Evolutionary conservation across 345 rosid species (phyloP).

Genomic region (Arabidopsis suecica): DNA sequence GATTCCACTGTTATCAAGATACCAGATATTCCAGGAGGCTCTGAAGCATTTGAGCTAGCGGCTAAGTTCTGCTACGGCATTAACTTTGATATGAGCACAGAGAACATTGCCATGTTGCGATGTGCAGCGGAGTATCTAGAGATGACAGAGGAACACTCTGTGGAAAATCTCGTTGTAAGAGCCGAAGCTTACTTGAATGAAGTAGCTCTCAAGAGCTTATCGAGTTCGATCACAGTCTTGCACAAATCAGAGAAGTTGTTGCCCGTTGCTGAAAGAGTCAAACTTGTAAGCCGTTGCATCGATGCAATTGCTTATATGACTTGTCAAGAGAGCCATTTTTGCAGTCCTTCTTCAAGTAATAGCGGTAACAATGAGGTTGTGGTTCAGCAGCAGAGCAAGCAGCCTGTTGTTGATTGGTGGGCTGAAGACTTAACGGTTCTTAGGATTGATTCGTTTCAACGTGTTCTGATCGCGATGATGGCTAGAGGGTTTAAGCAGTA

Average conservation of each 20-base stretch:
- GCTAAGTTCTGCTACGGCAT: constrained; percentile 95
- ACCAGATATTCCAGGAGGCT: constrained; percentile 71
- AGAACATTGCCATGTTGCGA: constrained; percentile 78
- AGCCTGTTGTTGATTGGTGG: constrained; percentile 87
- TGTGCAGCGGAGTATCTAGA: constrained; percentile 88
- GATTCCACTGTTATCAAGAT: constrained; percentile 60
- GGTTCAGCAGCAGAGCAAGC: constrained; percentile 48
- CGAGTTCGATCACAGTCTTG: constrained; percentile 71
- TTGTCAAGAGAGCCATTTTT: constrained; percentile 76
- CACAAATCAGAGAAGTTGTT: constrained; percentile 59
- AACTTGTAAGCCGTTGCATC: constrained; percentile 73
- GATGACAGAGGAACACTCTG: constrained; percentile 83
- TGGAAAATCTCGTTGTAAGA: constrained; percentile 73
- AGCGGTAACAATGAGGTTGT: constrained; percentile 47
- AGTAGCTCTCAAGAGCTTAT: constrained; percentile 73
- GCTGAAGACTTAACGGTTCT: constrained; percentile 85
- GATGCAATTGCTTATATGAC: constrained; percentile 78
- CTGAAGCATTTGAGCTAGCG: constrained; percentile 82
- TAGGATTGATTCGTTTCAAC: constrained; percentile 79
- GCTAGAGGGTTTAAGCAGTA: constrained; percentile 85
- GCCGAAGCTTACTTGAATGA: constrained; percentile 79
- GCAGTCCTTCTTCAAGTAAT: constrained; percentile 50
- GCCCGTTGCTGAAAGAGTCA: constrained; percentile 78
- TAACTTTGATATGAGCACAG: constrained; percentile 77
- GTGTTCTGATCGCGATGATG: constrained; percentile 82